These are phyloP conservation scores for Tolypocladium capitatum DNA, from an alignment of 2,329 filamentous ascomycete species.

Conservation along the genomic window DNA sequence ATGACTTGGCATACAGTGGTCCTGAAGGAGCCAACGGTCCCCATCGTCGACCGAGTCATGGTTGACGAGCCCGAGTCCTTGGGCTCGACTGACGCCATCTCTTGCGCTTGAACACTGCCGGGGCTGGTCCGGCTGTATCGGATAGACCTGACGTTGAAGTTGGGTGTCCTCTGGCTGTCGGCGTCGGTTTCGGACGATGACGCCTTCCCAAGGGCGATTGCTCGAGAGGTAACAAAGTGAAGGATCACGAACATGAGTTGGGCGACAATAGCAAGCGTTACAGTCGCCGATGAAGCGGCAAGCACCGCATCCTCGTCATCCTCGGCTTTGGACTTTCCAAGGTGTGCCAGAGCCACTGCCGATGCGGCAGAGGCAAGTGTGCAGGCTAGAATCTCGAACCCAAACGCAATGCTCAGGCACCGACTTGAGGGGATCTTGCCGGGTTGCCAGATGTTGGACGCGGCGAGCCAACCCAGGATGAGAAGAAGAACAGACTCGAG, in stretches of 20 bases:
- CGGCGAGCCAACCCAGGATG: slow-evolving; percentile 19
- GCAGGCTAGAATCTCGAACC: slow-evolving; percentile 23
- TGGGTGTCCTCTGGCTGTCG: slow-evolving; percentile 3
- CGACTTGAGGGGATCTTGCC: slow-evolving; percentile 11
- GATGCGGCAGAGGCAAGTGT: slow-evolving; percentile 32
- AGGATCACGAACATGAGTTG: slow-evolving; percentile 36
- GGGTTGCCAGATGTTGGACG: slow-evolving; percentile 12
- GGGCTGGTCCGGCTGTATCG: slow-evolving; percentile 35
- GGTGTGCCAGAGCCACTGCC: slow-evolving; percentile 27
- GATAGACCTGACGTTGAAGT: slow-evolving; percentile 33
- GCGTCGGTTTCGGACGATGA: slow-evolving; percentile 17
- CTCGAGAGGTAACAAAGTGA: slow-evolving; percentile 27
- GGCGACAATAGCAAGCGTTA: slow-evolving; percentile 30
- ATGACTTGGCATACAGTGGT: slow-evolving; percentile 30
- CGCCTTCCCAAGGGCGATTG: slow-evolving; percentile 7
- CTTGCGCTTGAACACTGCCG: slow-evolving; percentile 16
- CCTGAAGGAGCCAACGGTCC: slow-evolving; percentile 15
- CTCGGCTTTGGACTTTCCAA: slow-evolving; percentile 11
- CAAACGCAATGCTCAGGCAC: slow-evolving; percentile 13
- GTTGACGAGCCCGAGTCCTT: slow-evolving; percentile 31
- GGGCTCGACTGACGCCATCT: slow-evolving; percentile 21
- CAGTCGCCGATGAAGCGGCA: slow-evolving; percentile 24
- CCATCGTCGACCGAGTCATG: slow-evolving; percentile 10
- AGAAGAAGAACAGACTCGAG: slow-evolving; percentile 15
- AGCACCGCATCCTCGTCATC: slow-evolving; percentile 3